Evolutionary conservation across 2,329 filamentous ascomycete species (phyloP).

Genomic region (Rutstroemia sp.): DNA sequence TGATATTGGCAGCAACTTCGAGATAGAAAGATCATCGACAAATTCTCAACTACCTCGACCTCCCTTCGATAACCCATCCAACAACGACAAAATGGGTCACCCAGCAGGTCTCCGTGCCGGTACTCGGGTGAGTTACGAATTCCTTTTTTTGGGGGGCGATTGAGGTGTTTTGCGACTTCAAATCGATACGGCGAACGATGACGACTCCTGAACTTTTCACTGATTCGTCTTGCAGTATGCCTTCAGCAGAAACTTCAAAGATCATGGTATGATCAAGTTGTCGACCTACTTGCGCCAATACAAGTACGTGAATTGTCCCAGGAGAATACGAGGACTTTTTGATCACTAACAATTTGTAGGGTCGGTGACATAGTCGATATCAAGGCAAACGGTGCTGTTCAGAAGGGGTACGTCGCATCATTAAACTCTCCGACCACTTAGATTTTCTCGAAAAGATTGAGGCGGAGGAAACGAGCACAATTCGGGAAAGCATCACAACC

Average conservation of each 20-base stretch:
- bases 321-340: constrained; percentile 29
- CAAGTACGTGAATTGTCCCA: constrained; percentile 50
- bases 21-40: constrained; percentile 7
- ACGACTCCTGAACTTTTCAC: background rate
- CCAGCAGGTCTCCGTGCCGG: constrained; percentile 79
- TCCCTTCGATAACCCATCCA: constrained; percentile 14
- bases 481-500: background rate
- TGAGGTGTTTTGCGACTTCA: background rate
- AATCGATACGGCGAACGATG: constrained; percentile 7
- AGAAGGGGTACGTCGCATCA: constrained; percentile 75
- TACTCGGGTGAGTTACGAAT: constrained; percentile 60
- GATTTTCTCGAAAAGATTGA: background rate
- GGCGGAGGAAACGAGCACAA: too few relatives aligned
- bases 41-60: constrained; percentile 13
- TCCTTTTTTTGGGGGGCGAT: background rate
- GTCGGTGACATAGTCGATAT: constrained; percentile 99
- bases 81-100: constrained; percentile 45
- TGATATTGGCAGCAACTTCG: background rate
- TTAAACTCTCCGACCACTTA: constrained; percentile 1
- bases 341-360: constrained; percentile 41
- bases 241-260: constrained; percentile 75
- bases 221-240: constrained; percentile 53
- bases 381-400: constrained; percentile 95
- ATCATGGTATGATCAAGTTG: constrained; percentile 89
- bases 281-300: constrained; percentile 93